phyloP scores from a whole-genome alignment of 306 rosid species.

The Lotus japonicus region DNA sequence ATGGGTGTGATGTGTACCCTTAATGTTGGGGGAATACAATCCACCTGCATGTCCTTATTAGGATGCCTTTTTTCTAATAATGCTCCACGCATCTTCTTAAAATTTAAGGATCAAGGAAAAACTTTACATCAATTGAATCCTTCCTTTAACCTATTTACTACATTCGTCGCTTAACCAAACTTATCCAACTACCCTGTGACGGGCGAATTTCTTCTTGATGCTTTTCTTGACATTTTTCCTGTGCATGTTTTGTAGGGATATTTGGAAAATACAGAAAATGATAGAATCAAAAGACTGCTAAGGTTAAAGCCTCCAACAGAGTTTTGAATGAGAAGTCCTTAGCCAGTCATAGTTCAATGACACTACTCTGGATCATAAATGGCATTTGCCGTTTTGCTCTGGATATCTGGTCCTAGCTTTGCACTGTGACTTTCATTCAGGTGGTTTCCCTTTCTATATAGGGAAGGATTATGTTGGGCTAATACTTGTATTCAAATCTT shows the following conservation, averaged over 20 bases:
- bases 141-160: background rate
- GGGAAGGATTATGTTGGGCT: background rate
- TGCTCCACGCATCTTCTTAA: background rate
- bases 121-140: background rate
- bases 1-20: background rate
- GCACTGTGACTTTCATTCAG: background rate
- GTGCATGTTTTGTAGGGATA: conserved; percentile 52
- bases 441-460: background rate
- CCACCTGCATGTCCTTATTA: background rate
- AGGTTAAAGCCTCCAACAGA: conserved; percentile 88
- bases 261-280: conserved; percentile 88
- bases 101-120: background rate
- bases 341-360: background rate
- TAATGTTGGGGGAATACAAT: background rate
- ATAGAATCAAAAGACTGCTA: conserved; percentile 78
- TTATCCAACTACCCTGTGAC: background rate
- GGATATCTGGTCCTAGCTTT: background rate
- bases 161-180: background rate
- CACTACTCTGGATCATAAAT: background rate
- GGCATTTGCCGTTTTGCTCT: background rate
- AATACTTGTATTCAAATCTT: background rate
- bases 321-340: conserved; percentile 34
- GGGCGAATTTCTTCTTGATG: conserved; percentile 5
- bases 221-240: conserved; percentile 13
- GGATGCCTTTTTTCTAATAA: background rate